Evolutionary conservation across 2,329 filamentous ascomycete genomes (phyloP).

Genomic region (Trichoderma pleuroti): DNA sequence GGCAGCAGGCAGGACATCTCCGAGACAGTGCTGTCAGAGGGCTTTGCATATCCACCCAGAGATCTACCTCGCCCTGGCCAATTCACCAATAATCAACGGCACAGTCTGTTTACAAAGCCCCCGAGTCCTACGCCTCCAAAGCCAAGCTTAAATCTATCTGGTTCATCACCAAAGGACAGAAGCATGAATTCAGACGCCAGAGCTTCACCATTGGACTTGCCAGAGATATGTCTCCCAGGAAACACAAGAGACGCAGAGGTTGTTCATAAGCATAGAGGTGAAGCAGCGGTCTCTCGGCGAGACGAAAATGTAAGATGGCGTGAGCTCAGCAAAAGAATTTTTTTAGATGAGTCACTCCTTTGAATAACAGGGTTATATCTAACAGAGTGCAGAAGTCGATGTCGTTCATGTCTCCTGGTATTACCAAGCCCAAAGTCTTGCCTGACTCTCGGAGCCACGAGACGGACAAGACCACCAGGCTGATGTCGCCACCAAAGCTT

Average conservation of each 20-base stretch:
- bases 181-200: conserved; percentile 15
- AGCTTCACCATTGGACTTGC: background rate
- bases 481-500: background rate
- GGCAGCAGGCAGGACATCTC: conserved; percentile 16
- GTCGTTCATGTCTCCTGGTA: background rate
- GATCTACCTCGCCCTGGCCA: conserved; percentile 22
- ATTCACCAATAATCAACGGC: conserved; percentile 18
- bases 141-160: background rate
- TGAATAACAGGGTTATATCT: background rate
- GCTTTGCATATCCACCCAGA: conserved; percentile 22
- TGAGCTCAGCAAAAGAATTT: background rate
- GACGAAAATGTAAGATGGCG: background rate
- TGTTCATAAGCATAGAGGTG: background rate
- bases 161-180: conserved; percentile 18
- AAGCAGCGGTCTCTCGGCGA: background rate
- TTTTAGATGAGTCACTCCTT: background rate
- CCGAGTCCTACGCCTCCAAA: background rate
- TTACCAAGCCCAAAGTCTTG: background rate
- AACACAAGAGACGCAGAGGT: background rate
- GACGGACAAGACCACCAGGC: background rate
- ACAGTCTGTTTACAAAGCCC: background rate
- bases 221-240: background rate
- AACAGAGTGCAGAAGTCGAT: background rate
- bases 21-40: conserved; percentile 17
- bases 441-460: background rate